Percentiles rank a stretch among this genome's conserved stretches.
phyloP scores from a whole-genome alignment of 2,329 filamentous ascomycete species.

The Phialemonium atrogriseum region DNA sequence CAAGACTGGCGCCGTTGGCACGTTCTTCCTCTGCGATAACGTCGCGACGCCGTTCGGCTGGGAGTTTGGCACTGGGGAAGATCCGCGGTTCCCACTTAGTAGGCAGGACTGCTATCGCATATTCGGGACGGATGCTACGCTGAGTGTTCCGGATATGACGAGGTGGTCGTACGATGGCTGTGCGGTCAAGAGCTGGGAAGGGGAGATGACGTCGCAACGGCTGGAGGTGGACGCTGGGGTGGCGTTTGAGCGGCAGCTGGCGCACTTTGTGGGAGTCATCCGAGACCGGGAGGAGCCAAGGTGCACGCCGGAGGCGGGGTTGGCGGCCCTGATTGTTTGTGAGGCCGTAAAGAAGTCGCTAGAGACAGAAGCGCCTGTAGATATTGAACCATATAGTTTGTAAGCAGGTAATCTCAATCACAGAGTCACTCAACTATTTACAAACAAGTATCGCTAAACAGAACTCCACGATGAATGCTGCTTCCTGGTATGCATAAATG shows the following conservation, averaged over 20 bases:
- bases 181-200: slow-evolving; percentile 31
- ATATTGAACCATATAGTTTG: slow-evolving; percentile 10
- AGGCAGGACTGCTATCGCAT: slow-evolving; percentile 42
- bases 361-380: slow-evolving; percentile 17
- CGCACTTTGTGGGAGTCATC: slow-evolving; percentile 42
- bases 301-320: slow-evolving; percentile 39
- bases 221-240: slow-evolving; percentile 12
- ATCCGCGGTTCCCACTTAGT: slow-evolving; percentile 38
- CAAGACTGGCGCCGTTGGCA: slow-evolving; percentile 44
- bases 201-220: slow-evolving; percentile 22
- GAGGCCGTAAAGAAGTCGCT: slow-evolving; percentile 40
- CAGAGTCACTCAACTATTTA: too few relatives aligned
- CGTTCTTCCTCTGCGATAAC: slow-evolving; percentile 46
- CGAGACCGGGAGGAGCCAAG: slow-evolving; percentile 29
- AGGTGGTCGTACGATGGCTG: slow-evolving; percentile 33
- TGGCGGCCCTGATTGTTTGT: slow-evolving; percentile 43
- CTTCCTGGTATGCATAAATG: too few relatives aligned
- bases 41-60: slow-evolving; percentile 44
- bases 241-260: slow-evolving; percentile 44
- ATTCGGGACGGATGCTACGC: slow-evolving; percentile 39
- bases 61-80: slow-evolving; percentile 50
- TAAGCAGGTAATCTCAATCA: too few relatives aligned
- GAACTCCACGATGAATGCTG: too few relatives aligned
- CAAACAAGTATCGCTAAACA: too few relatives aligned
- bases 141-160: slow-evolving; percentile 47